Conservation (phyloP, 176 grass and related monocot species). For the Rhipidocladum racemiflorum region DNA sequence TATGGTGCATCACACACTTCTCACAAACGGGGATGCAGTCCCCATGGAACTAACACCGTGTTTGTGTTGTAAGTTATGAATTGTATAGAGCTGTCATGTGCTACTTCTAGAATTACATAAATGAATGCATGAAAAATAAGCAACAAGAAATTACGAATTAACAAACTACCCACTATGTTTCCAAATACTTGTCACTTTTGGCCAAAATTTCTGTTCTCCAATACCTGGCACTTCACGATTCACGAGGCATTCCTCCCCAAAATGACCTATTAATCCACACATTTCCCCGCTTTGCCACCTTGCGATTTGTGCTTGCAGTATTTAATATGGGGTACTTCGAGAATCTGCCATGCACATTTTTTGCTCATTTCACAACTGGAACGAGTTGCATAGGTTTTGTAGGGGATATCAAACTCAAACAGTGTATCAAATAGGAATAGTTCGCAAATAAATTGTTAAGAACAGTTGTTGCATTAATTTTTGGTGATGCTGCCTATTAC, state of each 20-base stretch:
- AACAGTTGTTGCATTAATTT: not conserved
- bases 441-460: not conserved
- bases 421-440: not conserved
- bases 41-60: not conserved
- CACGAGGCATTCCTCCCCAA: not conserved
- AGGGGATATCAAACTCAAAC: not conserved
- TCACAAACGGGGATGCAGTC: not conserved
- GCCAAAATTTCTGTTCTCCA: not conserved
- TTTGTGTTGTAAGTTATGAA: not conserved
- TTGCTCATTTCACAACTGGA: not conserved
- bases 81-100: not conserved
- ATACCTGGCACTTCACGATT: not conserved
- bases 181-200: not conserved
- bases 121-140: not conserved
- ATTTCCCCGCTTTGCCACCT: not conserved
- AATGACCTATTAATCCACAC: not conserved
- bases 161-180: not conserved
- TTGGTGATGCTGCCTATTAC: not conserved
- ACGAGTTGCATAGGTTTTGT: not conserved
- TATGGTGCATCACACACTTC: not conserved
- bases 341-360: not conserved
- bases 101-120: not conserved
- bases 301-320: not conserved
- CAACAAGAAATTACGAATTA: not conserved
- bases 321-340: not conserved